phyloP scores from a whole-genome alignment of 345 rosid species.

The Syzygium aqueum region DNA sequence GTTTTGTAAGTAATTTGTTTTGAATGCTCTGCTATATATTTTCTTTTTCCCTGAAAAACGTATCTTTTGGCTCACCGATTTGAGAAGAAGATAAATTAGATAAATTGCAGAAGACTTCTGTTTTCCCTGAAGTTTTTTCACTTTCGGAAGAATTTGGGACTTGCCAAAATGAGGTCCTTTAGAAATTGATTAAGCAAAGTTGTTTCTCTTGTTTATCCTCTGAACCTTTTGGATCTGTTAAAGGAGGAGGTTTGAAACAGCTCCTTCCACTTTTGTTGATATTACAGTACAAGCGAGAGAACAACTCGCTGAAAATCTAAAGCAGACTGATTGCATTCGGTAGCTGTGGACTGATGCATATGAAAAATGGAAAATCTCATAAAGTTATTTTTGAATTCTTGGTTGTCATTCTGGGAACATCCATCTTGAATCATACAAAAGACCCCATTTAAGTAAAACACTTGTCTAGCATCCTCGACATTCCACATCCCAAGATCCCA shows the following conservation, averaged over 20 bases:
- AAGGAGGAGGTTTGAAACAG: neutral
- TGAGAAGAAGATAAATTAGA: neutral
- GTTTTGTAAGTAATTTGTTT: slow-evolving; percentile 57
- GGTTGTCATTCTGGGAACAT: neutral
- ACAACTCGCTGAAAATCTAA: neutral
- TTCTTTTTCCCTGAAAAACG: neutral
- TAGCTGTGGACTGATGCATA: neutral
- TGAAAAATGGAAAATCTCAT: neutral
- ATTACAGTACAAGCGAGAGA: neutral
- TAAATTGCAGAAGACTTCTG: neutral
- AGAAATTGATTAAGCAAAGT: neutral
- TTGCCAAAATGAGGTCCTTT: neutral
- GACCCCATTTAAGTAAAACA: neutral
- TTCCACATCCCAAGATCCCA: neutral
- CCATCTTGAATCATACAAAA: neutral
- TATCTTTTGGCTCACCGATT: neutral
- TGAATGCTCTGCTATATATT: neutral
- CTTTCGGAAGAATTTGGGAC: neutral
- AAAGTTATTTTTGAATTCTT: neutral
- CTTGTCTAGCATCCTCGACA: neutral
- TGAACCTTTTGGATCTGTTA: neutral
- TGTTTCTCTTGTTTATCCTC: neutral
- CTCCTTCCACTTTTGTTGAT: neutral
- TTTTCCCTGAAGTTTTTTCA: neutral
- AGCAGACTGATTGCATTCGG: neutral